These are phyloP conservation scores for Linanthus parryae DNA, from an alignment of 148 eudicot species.

Conservation along the genomic window DNA sequence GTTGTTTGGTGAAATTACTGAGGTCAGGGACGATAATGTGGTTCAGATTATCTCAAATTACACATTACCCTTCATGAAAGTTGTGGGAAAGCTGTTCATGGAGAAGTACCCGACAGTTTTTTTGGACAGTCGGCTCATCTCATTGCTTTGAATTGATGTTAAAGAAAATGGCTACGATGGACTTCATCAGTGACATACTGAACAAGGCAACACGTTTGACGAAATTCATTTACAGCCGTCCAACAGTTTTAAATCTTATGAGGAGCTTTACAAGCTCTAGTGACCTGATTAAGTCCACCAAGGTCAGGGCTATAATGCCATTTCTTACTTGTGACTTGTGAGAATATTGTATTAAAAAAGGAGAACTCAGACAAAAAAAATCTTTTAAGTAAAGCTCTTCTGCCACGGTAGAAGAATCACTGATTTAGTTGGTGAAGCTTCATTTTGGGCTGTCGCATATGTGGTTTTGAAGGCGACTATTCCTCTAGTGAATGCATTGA, in stretches of 20 bases:
- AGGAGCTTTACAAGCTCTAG: constrained; percentile 22
- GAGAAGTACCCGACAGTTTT: constrained; percentile 39
- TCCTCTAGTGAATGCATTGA: constrained; percentile 44
- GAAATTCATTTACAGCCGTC: constrained; percentile 38
- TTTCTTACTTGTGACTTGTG: constrained; percentile 55
- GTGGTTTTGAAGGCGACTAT: constrained; percentile 43
- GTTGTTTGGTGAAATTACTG: constrained; percentile 43
- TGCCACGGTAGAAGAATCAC: constrained; percentile 31
- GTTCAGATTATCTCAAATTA: constrained; percentile 55
- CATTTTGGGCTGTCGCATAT: constrained; percentile 41
- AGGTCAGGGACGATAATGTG: constrained; percentile 49
- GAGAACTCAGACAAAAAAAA: constrained; percentile 28
- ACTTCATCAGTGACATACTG: constrained; percentile 27
- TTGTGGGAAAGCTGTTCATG: constrained; percentile 31
- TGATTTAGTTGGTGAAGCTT: constrained; percentile 25
- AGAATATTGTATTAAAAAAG: constrained; percentile 35
- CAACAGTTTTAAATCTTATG: constrained; percentile 24
- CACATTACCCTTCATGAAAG: constrained; percentile 36
- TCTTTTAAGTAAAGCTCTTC: constrained; percentile 34
- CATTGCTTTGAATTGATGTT: constrained; percentile 58
- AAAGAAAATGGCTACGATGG: constrained; percentile 27
- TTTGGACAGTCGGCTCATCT: constrained; percentile 59
- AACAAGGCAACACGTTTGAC: constrained; percentile 45
- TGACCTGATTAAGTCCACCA: constrained; percentile 40
- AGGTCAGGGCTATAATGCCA: constrained; percentile 25